phyloP scores from a whole-genome alignment of 345 rosid species.

The Geranium rotundifolium region DNA sequence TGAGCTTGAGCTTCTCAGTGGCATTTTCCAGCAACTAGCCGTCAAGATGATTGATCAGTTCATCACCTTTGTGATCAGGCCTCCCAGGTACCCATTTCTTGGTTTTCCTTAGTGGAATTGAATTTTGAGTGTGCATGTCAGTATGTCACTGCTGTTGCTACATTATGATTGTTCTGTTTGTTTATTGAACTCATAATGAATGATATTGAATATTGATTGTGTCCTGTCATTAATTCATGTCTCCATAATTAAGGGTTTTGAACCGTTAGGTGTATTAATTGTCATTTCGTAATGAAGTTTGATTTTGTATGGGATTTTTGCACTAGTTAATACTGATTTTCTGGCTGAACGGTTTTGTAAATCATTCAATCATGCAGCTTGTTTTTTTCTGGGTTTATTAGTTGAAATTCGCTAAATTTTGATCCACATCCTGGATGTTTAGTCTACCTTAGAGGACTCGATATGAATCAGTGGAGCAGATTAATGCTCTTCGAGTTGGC shows the following conservation, averaged over 20 bases:
- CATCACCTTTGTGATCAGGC: slow-evolving; percentile 84
- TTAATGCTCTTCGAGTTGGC: too few species aligned
- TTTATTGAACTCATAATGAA: neutral
- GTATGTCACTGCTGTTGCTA: neutral
- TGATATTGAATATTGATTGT: neutral
- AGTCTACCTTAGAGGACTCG: too few species aligned
- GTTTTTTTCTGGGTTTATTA: too few species aligned
- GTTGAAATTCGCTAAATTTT: too few species aligned
- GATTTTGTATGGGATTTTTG: neutral
- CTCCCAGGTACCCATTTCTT: slow-evolving; percentile 49
- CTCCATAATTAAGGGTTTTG: neutral
- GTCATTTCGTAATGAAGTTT: neutral
- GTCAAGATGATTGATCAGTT: slow-evolving; percentile 62
- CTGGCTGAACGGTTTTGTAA: neutral
- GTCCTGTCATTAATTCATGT: neutral
- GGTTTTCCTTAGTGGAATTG: slow-evolving; percentile 1
- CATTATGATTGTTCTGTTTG: neutral
- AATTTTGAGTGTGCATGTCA: neutral
- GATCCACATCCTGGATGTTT: too few species aligned
- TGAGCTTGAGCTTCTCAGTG: neutral
- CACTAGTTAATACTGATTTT: neutral
- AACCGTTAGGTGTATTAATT: neutral
- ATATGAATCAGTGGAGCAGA: too few species aligned
- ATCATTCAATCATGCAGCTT: neutral
- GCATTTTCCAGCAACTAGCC: neutral